phyloP scores from a whole-genome alignment of 2,329 filamentous ascomycete genomes.

The Talaromyces amestolkiae region DNA sequence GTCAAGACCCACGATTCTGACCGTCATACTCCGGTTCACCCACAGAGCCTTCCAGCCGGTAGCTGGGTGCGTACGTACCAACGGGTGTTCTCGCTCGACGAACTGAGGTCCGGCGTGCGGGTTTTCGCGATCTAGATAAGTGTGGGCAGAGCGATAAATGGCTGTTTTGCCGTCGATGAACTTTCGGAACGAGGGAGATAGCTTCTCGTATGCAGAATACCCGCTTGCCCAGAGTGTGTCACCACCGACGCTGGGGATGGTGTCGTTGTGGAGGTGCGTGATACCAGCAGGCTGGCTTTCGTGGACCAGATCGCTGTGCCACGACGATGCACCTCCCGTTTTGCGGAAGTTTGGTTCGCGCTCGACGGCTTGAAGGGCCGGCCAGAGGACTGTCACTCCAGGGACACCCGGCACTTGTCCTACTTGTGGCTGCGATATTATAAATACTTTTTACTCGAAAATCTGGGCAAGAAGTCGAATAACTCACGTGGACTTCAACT shows the following conservation, averaged over 20 bases:
- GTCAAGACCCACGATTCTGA: slow-evolving; percentile 66
- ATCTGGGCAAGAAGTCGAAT: not conserved
- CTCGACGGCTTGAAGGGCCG: slow-evolving; percentile 64
- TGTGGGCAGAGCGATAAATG: slow-evolving; percentile 64
- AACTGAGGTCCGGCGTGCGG: slow-evolving; percentile 61
- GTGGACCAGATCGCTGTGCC: slow-evolving; percentile 71
- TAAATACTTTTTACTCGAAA: not conserved
- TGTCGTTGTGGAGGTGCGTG: slow-evolving; percentile 69
- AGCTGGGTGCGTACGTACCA: slow-evolving; percentile 68
- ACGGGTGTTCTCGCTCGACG: slow-evolving; percentile 65
- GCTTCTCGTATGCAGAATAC: slow-evolving; percentile 70
- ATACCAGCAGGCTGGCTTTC: slow-evolving; percentile 69
- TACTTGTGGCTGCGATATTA: slow-evolving; percentile 59
- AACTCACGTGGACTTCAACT: slow-evolving; percentile 65
- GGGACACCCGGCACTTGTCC: slow-evolving; percentile 66
- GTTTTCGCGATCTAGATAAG: slow-evolving; percentile 64
- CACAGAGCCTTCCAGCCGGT: slow-evolving; percentile 73
- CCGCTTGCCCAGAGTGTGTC: slow-evolving; percentile 72
- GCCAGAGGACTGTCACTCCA: slow-evolving; percentile 69
- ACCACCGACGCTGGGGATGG: slow-evolving; percentile 62
- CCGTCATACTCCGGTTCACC: slow-evolving; percentile 69
- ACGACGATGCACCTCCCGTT: slow-evolving; percentile 65
- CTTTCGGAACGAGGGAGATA: slow-evolving; percentile 66
- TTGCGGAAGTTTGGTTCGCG: slow-evolving; percentile 59
- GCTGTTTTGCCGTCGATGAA: slow-evolving; percentile 67